phyloP scores from a whole-genome alignment of 2,329 filamentous ascomycete species.

The Pleoardoris graminearum region DNA sequence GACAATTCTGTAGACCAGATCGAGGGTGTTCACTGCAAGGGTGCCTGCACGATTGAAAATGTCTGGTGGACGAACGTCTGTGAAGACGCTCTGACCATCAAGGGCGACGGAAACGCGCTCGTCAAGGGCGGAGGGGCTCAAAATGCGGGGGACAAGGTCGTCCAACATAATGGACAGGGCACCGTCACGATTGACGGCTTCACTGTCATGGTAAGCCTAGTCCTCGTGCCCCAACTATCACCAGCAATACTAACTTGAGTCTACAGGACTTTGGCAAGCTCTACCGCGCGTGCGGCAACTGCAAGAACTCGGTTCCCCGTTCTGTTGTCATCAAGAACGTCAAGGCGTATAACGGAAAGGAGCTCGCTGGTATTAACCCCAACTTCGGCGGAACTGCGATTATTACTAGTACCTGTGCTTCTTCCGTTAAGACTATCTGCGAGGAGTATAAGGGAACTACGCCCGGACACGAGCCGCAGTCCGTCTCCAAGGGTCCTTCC shows the following conservation, averaged over 20 bases:
- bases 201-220: conserved; percentile 11
- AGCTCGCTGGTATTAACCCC: conserved; percentile 56
- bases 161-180: conserved; percentile 48
- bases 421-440: conserved; percentile 37
- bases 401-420: conserved; percentile 32
- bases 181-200: conserved; percentile 45
- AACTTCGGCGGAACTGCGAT: conserved; percentile 56
- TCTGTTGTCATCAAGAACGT: conserved; percentile 52
- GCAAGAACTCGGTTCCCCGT: conserved; percentile 53
- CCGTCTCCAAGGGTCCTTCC: conserved; percentile 6
- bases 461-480: conserved; percentile 3
- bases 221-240: not conserved
- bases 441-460: conserved; percentile 39
- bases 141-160: conserved; percentile 46
- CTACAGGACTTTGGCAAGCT: conserved; percentile 47
- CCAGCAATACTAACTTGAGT: conserved; percentile 3
- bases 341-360: conserved; percentile 43
- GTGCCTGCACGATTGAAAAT: conserved; percentile 53
- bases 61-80: conserved; percentile 48
- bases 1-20: conserved; percentile 41
- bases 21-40: conserved; percentile 58
- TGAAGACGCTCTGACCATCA: conserved; percentile 44
- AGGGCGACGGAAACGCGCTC: conserved; percentile 43
- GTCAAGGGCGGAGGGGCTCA: conserved; percentile 49
- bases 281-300: conserved; percentile 54